phyloP scores from a whole-genome alignment of 1,284 basidiomycete species.

The Volvariella surrecta region DNA sequence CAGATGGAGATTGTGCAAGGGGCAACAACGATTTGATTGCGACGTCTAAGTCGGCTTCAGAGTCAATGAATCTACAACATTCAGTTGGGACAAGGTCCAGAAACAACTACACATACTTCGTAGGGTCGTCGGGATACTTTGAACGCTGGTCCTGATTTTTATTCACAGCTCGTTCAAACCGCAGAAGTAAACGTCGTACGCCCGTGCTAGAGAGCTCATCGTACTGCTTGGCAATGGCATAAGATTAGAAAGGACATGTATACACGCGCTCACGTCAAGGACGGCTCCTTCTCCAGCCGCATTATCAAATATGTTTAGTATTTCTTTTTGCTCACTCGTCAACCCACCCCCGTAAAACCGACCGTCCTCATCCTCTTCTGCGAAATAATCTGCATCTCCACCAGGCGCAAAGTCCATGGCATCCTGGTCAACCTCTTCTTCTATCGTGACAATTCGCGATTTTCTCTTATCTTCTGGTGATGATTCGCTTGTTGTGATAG shows the following conservation, averaged over 20 bases:
- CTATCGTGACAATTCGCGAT: slow-evolving; percentile 37
- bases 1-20: slow-evolving; percentile 78
- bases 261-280: slow-evolving; percentile 49
- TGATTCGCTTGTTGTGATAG: slow-evolving; percentile 4
- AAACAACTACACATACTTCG: slow-evolving; percentile 51
- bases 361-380: slow-evolving; percentile 87
- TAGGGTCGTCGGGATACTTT: slow-evolving; percentile 84
- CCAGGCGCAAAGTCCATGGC: slow-evolving; percentile 68
- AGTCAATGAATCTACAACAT: slow-evolving; percentile 87
- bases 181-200: slow-evolving; percentile 69
- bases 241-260: slow-evolving; percentile 12
- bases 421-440: slow-evolving; percentile 45
- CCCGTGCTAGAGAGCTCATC: slow-evolving; percentile 62
- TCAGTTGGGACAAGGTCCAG: slow-evolving; percentile 2
- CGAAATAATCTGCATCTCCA: slow-evolving; percentile 83
- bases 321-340: slow-evolving; percentile 84
- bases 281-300: slow-evolving; percentile 54
- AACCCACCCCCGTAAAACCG: slow-evolving; percentile 91
- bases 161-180: slow-evolving; percentile 82
- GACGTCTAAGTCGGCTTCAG: slow-evolving; percentile 89
- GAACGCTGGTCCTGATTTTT: slow-evolving; percentile 95
- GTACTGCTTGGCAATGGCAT: slow-evolving; percentile 29
- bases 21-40: slow-evolving; percentile 83
- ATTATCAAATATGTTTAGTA: slow-evolving; percentile 83
- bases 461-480: slow-evolving; percentile 19